Evolutionary conservation across 805 yeast genomes (phyloP).

Genomic region (Wickerhamomyces xylosicus): DNA sequence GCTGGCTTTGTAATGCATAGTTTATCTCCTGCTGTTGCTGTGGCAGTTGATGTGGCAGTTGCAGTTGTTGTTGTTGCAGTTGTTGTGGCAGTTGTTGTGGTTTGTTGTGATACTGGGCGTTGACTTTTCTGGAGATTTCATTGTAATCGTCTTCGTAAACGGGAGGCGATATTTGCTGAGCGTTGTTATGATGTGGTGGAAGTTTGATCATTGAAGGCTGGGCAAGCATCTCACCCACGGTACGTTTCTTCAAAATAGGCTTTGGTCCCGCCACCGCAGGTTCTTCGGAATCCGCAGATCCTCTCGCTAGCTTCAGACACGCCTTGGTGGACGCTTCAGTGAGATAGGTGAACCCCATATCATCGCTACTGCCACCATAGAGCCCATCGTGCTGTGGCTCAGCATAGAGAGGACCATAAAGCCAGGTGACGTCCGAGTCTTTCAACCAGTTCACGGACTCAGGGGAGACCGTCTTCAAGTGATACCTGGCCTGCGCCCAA

Average conservation of each 20-base stretch:
- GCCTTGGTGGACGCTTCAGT: neutral
- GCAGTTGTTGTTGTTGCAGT: neutral
- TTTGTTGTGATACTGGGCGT: slow-evolving; percentile 15
- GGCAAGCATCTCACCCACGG: slow-evolving; percentile 72
- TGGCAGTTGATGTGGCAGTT: neutral
- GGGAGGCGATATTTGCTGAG: slow-evolving; percentile 16
- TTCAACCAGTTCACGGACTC: slow-evolving; percentile 92
- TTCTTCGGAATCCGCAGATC: slow-evolving; percentile 3
- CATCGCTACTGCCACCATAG: neutral
- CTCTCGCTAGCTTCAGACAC: neutral
- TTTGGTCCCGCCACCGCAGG: slow-evolving; percentile 32
- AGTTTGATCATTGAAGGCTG: slow-evolving; percentile 31
- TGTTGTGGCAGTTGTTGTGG: neutral
- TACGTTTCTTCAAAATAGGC: slow-evolving; percentile 81
- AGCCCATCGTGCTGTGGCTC: slow-evolving; percentile 7
- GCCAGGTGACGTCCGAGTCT: slow-evolving; percentile 96
- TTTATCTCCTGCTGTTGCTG: neutral
- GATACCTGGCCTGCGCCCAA: slow-evolving; percentile 87
- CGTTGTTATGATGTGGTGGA: slow-evolving; percentile 12
- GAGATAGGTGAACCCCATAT: neutral
- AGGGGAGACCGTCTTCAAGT: slow-evolving; percentile 76
- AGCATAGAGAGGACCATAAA: slow-evolving; percentile 69
- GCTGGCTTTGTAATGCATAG: neutral
- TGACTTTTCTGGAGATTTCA: slow-evolving; percentile 15
- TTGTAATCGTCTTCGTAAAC: slow-evolving; percentile 19